Base-by-base conservation (phyloP, 176 grass and related monocot species). In the Dendrocalamus sinicus region DNA sequence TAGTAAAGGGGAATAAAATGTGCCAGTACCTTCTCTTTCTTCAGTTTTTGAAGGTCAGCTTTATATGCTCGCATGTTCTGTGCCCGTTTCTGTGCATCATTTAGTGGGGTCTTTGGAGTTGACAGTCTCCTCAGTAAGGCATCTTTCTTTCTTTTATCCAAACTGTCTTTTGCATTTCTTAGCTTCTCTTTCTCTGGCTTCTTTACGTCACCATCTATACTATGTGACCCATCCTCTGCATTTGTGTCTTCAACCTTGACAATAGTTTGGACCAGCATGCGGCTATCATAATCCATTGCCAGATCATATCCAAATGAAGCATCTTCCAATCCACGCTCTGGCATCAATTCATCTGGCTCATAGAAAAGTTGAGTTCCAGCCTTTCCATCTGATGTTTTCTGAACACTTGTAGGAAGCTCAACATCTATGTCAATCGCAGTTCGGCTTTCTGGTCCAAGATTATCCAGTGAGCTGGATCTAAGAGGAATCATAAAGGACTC, bases 71-170 rank as follows among this genome's bases (percentile, higher is more conserved):
- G 90, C 71, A 99, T 43, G 48, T 99, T 94, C 40, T 96, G 93
- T 23, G 97, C 97, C 30, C 97, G 92, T 76, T 99, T 99, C 78
- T 99, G 92, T 35, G 97, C 97, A 84, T 99, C 97, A 67, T 88
- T 80, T 28, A 88, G 65, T 70, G 84, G 84, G 48, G 80, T 85
- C 75, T 84, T 96, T 64, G 94, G 91, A 11, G 88, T 82, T 60
- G 91, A 84, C 37, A 91, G 16, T 70, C 88, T 94, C 67, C 83
- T 96, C 28, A 78, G 50, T 19, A 90, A 48, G 73, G 90, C 86
- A 76, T 99, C 97, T 54, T 91, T 98, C 81, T 70, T 91, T 89
- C 86, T 88, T 89, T 84, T 98, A 84, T 99, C 92, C 46, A 88
- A 80, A 17, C 89, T 73, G 52, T 96, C 94, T 67, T 91, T 86